Base-by-base conservation (phyloP, 177 flowering plant species). In the Vitis hybrid region DNA sequence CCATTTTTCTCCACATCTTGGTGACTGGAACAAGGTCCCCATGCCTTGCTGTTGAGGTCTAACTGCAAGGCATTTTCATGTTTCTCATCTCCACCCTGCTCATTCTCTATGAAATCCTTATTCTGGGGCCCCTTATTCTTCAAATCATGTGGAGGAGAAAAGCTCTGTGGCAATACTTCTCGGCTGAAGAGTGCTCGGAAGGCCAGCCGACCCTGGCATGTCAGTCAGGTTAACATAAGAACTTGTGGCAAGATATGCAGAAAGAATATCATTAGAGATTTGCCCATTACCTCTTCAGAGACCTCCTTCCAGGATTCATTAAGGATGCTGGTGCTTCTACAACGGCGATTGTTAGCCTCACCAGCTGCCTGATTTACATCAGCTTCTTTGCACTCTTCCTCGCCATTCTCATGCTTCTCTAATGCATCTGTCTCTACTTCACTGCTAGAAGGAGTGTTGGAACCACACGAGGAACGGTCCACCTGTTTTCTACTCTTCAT, bases 401-500 rank as follows among this genome's bases (percentile, higher is more conserved):
- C 81, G 30, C 63, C 87, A 60, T 83, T 82, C 70, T 79, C 89
- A 27, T 75, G 61, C 69, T 88, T 90, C 75, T 81, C 88, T 51
- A 88, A 69, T 19, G 81, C 82, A 77, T 91, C 93, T 35, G 86
- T 83, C 79, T 94, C 99, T 30, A 86, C 80, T 55, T 92, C 97
- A 75, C 94, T 94, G 82, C 96, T 80, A n/a, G 99, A 92, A 66
- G 97, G 69, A 71, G 98, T 87, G 74, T 94, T 94, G 46, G 99
- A 92, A 56, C 97, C 95, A 84, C 97, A 94, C 0, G 99, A 94
- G 32, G 99, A 94, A 27, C 95, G 95, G 65, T 91, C 92, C 30
- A 86, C 85, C 77, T 66, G 90, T 68, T 90, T 91, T 79, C 83
- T 82, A 65, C 71, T 67, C 75, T 85, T 84, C 30, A 65, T 68